Evolutionary conservation across 345 rosid genomes (phyloP), one percentile per base, ranked within the genome.

Genomic region (Pseudoturritis turrita): DNA sequence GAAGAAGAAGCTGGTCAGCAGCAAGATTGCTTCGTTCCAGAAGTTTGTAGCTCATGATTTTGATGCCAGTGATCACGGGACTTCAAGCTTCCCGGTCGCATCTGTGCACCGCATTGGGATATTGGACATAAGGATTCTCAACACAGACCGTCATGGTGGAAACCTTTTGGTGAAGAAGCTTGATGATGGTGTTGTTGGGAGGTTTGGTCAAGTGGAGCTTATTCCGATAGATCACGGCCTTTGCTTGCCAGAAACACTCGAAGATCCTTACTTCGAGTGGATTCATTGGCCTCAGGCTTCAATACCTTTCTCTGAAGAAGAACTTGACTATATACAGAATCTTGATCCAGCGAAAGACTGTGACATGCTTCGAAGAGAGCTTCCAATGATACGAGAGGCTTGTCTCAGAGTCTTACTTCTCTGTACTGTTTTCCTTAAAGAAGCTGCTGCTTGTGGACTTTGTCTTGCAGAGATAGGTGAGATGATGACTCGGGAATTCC

Each of bases 21-120:
- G 90, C 81, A 89, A 89, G 82, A 87, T 89, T 76, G 92, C 90
- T 58, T 89, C 96, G 51, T 72, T 89, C 61, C 90, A 89, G 72
- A 87, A 84, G 78, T 89, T 77, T 72, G 83, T 89, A 28, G 76
- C 85, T 29, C 96, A 89, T 75, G 92, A 89, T 77, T 89, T 81
- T 74, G 90, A 89, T 79, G 96, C 92, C 6, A 79, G 92, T 53
- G 92, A 89, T 75, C 76, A 85, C 49, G 92, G 92, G 60, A 78
- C 87, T 29, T 87, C 88, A 17, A 87, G 90, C 82, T 89, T 84
- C 66, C 89, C 90, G 0, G 90, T 89, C 14, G 47, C 84, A 49
- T 72, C 87, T 56, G 81, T 87, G 51, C 92, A 89, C 70, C 83
- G 82, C 35, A 87, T 89, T 41, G 92, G 92, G 71, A 87, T 89